These are phyloP conservation scores for Phytopythium boreale DNA, from an alignment of 352 stramenopile species.

Conservation along the genomic window DNA sequence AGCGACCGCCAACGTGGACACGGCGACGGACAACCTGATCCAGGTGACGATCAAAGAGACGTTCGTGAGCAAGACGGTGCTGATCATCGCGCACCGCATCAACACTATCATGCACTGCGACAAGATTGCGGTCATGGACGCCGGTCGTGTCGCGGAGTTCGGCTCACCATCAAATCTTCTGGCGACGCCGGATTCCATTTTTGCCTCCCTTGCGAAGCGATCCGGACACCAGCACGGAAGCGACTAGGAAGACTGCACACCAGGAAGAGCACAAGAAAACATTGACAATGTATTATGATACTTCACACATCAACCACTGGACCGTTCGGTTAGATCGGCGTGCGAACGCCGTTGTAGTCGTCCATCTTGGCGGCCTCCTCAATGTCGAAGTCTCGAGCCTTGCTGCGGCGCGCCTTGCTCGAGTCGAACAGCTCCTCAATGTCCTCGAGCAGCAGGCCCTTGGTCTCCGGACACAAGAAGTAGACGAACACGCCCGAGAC, in stretches of 20 bases:
- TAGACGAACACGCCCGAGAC: constrained; percentile 44
- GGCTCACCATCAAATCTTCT: constrained; percentile 71
- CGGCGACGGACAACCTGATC: constrained; percentile 49
- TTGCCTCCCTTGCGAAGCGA: constrained; percentile 26
- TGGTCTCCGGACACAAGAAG: constrained; percentile 47
- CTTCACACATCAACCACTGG: not conserved
- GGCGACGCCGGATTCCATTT: constrained; percentile 19
- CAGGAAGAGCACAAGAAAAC: not conserved
- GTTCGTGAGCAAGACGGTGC: constrained; percentile 84
- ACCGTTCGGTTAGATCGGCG: not conserved
- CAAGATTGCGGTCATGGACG: constrained; percentile 80
- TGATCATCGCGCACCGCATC: constrained; percentile 92
- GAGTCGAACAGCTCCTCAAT: constrained; percentile 50
- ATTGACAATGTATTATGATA: not conserved
- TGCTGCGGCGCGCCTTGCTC: constrained; percentile 12
- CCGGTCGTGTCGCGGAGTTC: constrained; percentile 80
- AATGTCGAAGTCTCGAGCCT: not conserved
- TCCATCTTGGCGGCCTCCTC: not conserved
- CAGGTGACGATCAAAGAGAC: constrained; percentile 74
- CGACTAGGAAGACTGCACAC: not conserved
- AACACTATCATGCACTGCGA: constrained; percentile 92
- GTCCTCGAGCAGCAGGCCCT: constrained; percentile 45
- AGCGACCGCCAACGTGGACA: constrained; percentile 87
- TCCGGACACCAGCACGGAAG: not conserved
- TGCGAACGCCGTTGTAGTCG: not conserved